phyloP scores from a whole-genome alignment of 257 asterid species.

The Solanum ossicruentum region DNA sequence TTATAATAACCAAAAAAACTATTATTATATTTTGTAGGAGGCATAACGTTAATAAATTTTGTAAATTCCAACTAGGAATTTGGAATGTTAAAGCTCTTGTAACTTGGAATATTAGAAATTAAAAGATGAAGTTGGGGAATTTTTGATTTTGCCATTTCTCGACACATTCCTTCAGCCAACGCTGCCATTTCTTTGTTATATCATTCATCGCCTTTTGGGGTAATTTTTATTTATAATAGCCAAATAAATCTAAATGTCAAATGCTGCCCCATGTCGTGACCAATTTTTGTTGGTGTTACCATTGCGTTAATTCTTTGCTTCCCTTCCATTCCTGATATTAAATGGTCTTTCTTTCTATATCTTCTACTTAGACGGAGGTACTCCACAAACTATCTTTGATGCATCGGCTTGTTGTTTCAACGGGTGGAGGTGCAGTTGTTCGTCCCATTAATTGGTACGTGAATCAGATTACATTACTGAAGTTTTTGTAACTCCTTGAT shows the following conservation, averaged over 20 bases:
- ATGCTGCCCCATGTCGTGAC: not conserved
- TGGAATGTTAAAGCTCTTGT: not conserved
- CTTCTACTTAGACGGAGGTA: constrained; percentile 49
- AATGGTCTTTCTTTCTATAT: not conserved
- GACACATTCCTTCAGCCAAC: not conserved
- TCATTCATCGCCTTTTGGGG: not conserved
- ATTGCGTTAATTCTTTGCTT: not conserved
- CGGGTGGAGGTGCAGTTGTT: constrained; percentile 95
- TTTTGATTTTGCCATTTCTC: not conserved
- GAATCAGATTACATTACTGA: not conserved
- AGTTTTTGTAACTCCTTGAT: not conserved
- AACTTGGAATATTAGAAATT: not conserved
- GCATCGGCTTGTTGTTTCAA: constrained; percentile 71
- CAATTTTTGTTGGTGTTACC: not conserved
- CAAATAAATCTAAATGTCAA: not conserved
- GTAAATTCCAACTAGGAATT: not conserved
- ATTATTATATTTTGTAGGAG: not conserved
- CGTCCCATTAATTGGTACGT: constrained; percentile 83
- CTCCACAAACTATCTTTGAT: constrained; percentile 51
- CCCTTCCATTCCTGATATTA: not conserved
- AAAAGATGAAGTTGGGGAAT: not conserved
- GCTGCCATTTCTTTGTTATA: not conserved
- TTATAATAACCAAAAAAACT: not conserved
- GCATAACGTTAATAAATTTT: not conserved
- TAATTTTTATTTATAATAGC: not conserved